A percentile compares a stretch with the other conserved stretches of the same genome.
Conservation (phyloP, 768 basidiomycete species). For the Lactarius indigo region DNA sequence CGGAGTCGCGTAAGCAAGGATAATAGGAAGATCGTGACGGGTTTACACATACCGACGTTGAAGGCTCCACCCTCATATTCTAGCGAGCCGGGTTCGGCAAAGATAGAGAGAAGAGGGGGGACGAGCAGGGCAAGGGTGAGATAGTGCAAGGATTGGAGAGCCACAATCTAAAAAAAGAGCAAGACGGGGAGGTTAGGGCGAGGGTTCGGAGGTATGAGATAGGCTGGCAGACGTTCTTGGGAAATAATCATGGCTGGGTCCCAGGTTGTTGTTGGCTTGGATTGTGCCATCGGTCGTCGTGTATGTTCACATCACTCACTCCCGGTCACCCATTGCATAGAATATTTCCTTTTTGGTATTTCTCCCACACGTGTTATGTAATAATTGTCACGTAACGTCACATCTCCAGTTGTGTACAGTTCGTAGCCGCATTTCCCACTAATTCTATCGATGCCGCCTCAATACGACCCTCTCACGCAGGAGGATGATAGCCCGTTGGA, state of each 20-base stretch:
- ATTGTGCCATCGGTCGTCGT: conserved; percentile 34
- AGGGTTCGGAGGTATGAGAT: conserved; percentile 9
- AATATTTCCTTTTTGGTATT: not conserved
- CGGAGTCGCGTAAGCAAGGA: conserved; percentile 5
- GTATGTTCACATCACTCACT: not conserved
- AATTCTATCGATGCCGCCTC: conserved; percentile 14
- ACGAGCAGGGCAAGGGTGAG: conserved; percentile 78
- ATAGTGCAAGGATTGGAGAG: conserved; percentile 92
- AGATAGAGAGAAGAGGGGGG: conserved; percentile 71
- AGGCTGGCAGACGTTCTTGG: conserved; percentile 49
- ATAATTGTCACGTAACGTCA: conserved; percentile 2
- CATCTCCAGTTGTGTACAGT: not conserved
- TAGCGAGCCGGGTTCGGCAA: conserved; percentile 70
- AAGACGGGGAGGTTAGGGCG: conserved; percentile 11
- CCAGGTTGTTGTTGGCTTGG: conserved; percentile 61
- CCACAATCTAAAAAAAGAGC: conserved; percentile 65
- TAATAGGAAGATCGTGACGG: not conserved
- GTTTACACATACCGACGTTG: conserved; percentile 61
- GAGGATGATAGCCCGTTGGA: conserved; percentile 9
- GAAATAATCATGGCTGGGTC: conserved; percentile 86
- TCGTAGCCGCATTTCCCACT: not conserved
- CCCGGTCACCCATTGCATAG: too few relatives aligned
- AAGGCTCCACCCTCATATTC: conserved; percentile 74
- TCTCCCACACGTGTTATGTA: not conserved
- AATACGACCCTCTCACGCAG: conserved; percentile 25